Base-by-base conservation (phyloP, 306 rosid genomes). In the Dalbergia oliveri region DNA sequence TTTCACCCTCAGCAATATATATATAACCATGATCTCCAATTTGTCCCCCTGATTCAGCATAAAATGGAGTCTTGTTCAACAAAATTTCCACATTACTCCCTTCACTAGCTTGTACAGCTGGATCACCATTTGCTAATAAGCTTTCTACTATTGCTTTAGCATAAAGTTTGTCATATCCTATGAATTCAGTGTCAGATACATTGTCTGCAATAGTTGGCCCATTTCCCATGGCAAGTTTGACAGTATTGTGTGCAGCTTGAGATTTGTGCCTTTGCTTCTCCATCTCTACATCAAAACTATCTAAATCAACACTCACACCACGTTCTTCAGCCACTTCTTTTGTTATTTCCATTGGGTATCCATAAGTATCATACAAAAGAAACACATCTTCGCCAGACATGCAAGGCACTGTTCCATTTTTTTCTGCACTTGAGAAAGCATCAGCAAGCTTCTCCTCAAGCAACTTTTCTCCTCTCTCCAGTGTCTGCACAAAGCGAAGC, bases 1-100 rank as follows among this genome's bases (percentile, higher is more conserved):
- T 81, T 86, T 86, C 92, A 80, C 85, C 87, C 61, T 89, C 87
- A 11, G 87, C 57, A 64, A 90, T 66, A 84, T 90, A 95, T 37
- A 95, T 83, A 81, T 86, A 90, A 69, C 99, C 99, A 67, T 88
- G 84, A 82, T 95, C 99, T 75, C 90, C 98, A 72, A 95, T 95
- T 80, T 95, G 99, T 62, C 98, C 99, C 44, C 97, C 99, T 70
- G 99, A 95, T 90, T 95, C 99, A 64, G 97, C 97, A 88, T 93
- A 93, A 88, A 95, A 95, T 59, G 99, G 99, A 72, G 98, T 95
- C 84, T 83, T 85, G 85, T 91, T 87, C 87, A 95, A 81, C 83
- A 93, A 72, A 83, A 95, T 79, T 89, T 93, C 98, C 74, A 93
- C 99, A 73, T 90, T 82, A 77, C 85, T 90, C 82, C 99, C 99